These are phyloP conservation scores for Aspergillus flavus DNA, from an alignment of 2,329 filamentous ascomycete species.

Conservation along the genomic window DNA sequence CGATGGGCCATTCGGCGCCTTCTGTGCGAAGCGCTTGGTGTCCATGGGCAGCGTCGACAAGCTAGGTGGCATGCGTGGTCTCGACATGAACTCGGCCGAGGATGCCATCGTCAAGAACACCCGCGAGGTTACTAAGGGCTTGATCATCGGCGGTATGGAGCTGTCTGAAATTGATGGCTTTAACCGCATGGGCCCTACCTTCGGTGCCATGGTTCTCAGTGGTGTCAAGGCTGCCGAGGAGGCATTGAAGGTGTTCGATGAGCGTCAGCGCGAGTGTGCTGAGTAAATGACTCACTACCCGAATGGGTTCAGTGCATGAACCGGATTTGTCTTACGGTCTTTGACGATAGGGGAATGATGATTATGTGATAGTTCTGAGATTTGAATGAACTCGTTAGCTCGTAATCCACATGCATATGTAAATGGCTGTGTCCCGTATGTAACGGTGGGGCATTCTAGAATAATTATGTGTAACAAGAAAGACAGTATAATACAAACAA, in stretches of 20 bases:
- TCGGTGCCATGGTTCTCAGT: constrained; percentile 84
- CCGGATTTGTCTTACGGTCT: background rate
- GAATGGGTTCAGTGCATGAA: background rate
- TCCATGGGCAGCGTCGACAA: constrained; percentile 82
- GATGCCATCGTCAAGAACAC: constrained; percentile 93
- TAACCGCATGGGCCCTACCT: constrained; percentile 88
- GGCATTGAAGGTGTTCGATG: constrained; percentile 74
- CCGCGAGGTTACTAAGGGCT: constrained; percentile 80
- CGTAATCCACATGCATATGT: background rate
- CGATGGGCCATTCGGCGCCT: constrained; percentile 87
- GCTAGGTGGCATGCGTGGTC: constrained; percentile 86
- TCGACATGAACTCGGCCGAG: constrained; percentile 90
- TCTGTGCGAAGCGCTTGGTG: constrained; percentile 86
- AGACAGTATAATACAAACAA: background rate
- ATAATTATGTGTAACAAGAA: background rate
- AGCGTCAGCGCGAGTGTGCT: constrained; percentile 76
- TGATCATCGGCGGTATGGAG: constrained; percentile 96
- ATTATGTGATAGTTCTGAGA: background rate
- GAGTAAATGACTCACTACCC: constrained; percentile 32
- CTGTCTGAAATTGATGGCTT: constrained; percentile 86
- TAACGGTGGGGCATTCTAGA: background rate
- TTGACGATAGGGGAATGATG: constrained; percentile 6
- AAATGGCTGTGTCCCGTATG: background rate
- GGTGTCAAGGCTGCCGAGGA: constrained; percentile 93
- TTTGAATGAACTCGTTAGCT: background rate